phyloP scores from a whole-genome alignment of 2,329 filamentous ascomycete genomes.

The Pseudocercospora pini-densiflorae region DNA sequence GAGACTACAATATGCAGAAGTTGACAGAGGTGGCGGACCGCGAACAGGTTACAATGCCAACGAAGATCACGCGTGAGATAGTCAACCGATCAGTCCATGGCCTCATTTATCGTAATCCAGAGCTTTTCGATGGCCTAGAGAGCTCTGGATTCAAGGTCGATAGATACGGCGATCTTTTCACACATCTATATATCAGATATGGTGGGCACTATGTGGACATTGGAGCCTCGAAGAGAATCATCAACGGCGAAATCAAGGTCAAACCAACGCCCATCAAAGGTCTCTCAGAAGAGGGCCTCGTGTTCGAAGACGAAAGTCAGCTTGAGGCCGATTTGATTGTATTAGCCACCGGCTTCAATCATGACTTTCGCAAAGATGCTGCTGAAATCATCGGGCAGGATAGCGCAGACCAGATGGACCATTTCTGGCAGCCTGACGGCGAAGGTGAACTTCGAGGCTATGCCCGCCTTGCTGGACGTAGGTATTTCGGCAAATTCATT shows the following conservation, averaged over 20 bases:
- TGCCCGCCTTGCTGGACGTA: conserved; percentile 45
- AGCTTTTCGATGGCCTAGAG: conserved; percentile 48
- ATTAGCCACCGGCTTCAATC: conserved; percentile 52
- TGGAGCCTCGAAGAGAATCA: conserved; percentile 48
- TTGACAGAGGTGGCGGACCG: conserved; percentile 29
- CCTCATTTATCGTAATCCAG: conserved; percentile 41
- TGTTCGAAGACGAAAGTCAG: conserved; percentile 49
- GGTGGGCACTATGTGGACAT: conserved; percentile 57
- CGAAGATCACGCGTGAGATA: conserved; percentile 37
- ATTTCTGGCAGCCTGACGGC: conserved; percentile 52
- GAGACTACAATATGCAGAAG: conserved; percentile 28
- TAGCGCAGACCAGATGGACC: conserved; percentile 46
- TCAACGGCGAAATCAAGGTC: conserved; percentile 52
- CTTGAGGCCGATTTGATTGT: conserved; percentile 53
- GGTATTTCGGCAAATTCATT: conserved; percentile 27
- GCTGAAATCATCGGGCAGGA: conserved; percentile 47
- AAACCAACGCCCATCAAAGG: conserved; percentile 45
- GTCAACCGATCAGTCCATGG: conserved; percentile 37
- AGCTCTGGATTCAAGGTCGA: conserved; percentile 50
- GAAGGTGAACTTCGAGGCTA: conserved; percentile 54
- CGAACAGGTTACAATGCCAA: conserved; percentile 34
- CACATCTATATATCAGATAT: conserved; percentile 47
- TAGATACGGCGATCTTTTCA: conserved; percentile 43
- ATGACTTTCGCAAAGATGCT: conserved; percentile 48
- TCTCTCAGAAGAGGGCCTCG: conserved; percentile 47